These are phyloP conservation scores for Venturia oleaginea DNA, from an alignment of 2,329 filamentous ascomycete genomes.

Conservation along the genomic window DNA sequence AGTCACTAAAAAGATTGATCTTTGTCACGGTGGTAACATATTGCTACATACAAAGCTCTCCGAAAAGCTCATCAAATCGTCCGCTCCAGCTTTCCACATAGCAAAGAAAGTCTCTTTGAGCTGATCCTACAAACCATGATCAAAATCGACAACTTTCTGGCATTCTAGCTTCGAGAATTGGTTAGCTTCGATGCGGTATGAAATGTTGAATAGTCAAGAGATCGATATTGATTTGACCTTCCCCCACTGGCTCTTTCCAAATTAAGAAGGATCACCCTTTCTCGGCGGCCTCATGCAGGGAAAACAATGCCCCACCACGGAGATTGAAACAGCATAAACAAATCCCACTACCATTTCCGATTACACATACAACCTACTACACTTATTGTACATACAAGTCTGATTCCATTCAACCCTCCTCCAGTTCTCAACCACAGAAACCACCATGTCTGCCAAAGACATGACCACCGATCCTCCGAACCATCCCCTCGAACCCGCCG, in stretches of 20 bases:
- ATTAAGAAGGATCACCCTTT: background rate
- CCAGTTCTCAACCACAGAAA: background rate
- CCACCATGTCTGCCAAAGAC: background rate
- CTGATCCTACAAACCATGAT: background rate
- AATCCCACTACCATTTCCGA: background rate
- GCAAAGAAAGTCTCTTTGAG: background rate
- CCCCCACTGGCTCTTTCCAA: background rate
- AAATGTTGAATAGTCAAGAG: no score
- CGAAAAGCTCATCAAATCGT: background rate
- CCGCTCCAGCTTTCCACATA: background rate
- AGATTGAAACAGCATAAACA: background rate
- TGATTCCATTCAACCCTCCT: background rate
- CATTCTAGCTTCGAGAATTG: no score
- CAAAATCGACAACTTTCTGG: no score
- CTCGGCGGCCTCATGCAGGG: slow-evolving; percentile 8
- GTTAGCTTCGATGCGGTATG: no score
- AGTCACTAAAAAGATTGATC: background rate
- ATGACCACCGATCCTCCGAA: background rate
- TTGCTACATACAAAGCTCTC: background rate
- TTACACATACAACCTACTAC: background rate
- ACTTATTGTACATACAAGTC: background rate
- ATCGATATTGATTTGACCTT: no score
- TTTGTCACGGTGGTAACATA: background rate
- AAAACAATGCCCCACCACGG: background rate
- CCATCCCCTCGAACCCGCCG: slow-evolving; percentile 18